Conservation (phyloP, 495 filamentous ascomycete genomes). For the Talaromyces wortmannii region DNA sequence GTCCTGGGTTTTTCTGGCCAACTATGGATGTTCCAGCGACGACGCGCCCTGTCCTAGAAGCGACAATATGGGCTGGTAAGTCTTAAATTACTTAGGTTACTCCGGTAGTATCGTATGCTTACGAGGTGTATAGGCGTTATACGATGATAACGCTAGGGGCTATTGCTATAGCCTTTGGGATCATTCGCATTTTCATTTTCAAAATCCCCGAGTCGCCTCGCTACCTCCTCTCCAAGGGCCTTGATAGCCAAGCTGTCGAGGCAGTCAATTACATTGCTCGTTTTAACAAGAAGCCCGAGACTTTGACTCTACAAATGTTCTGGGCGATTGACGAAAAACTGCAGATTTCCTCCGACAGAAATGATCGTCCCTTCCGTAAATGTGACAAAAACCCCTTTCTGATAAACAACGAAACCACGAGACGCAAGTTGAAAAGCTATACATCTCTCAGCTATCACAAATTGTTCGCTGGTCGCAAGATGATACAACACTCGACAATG, state of each 20-base stretch:
- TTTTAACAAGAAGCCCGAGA: constrained; percentile 20
- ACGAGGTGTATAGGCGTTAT: constrained; percentile 16
- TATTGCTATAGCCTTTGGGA: constrained; percentile 19
- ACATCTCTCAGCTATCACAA: not conserved
- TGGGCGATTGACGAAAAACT: constrained; percentile 19
- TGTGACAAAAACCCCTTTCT: constrained; percentile 16
- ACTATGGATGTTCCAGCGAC: constrained; percentile 22
- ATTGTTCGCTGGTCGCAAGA: not conserved
- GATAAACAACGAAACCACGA: too few species aligned
- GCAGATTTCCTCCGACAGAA: not conserved
- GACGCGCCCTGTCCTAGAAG: constrained; percentile 15
- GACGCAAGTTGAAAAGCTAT: not conserved
- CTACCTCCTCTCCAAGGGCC: constrained; percentile 23
- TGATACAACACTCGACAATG: not conserved
- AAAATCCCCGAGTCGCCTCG: constrained; percentile 24
- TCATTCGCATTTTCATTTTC: constrained; percentile 23
- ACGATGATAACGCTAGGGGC: constrained; percentile 22
- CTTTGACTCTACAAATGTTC: constrained; percentile 21
- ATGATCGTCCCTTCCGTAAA: constrained; percentile 1
- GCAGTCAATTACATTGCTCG: constrained; percentile 22
- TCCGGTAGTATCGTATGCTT: not conserved
- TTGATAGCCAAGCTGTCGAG: constrained; percentile 22
- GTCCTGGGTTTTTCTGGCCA: constrained; percentile 25
- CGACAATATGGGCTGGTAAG: constrained; percentile 29
- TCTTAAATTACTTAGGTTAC: not conserved